A percentile compares a stretch with the other conserved stretches of the same genome.
phyloP scores from a whole-genome alignment of 2,329 filamentous ascomycete genomes.

The Paraphaeosphaeria minitans region DNA sequence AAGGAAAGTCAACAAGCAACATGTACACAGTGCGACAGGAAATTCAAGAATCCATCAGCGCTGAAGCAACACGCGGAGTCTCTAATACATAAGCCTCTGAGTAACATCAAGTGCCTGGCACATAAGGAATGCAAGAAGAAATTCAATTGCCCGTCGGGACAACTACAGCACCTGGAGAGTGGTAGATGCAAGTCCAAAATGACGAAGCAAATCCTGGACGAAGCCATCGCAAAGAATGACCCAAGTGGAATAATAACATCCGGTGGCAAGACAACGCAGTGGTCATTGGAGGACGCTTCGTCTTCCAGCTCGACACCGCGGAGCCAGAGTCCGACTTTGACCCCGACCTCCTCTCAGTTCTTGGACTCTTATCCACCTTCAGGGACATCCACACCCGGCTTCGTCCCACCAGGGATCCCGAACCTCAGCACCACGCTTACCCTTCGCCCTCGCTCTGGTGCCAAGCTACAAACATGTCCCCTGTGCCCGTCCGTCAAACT shows the following conservation, averaged over 20 bases:
- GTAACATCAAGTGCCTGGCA: constrained; percentile 1
- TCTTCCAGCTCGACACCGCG: background rate
- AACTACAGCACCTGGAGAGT: background rate
- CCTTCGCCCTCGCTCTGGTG: too few relatives aligned
- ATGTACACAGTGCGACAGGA: background rate
- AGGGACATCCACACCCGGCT: background rate
- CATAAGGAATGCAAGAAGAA: background rate
- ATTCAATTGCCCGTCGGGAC: background rate
- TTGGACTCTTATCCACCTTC: background rate
- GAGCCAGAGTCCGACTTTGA: background rate
- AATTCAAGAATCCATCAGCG: background rate
- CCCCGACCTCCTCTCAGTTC: background rate
- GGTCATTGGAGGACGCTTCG: background rate
- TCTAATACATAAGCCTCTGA: background rate
- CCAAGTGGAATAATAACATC: background rate
- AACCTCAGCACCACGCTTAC: background rate
- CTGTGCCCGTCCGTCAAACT: background rate
- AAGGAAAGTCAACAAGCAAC: background rate
- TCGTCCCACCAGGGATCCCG: background rate
- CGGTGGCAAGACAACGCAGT: background rate
- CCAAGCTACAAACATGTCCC: background rate
- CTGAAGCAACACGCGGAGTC: background rate
- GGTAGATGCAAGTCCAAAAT: background rate
- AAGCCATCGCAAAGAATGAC: background rate
- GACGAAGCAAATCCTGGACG: background rate